Evolutionary conservation across 306 rosid genomes (phyloP).

Genomic region (Quercus mongolica): DNA sequence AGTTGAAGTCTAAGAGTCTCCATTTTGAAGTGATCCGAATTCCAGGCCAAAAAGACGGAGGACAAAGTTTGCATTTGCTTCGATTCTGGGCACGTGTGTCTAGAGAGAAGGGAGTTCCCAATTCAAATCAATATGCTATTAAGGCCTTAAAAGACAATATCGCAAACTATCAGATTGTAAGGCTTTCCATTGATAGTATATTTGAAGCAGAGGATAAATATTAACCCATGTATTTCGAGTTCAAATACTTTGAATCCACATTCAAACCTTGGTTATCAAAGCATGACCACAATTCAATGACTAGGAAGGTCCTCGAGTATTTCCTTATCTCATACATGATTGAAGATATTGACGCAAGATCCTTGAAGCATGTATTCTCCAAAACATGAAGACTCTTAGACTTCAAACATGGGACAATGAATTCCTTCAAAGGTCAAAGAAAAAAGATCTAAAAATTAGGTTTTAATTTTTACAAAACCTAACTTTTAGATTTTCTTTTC

Average conservation of each 20-base stretch:
- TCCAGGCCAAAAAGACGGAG: no score
- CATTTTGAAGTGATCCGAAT: no score
- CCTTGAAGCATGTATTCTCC: constrained; percentile 34
- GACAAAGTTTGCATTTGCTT: no score
- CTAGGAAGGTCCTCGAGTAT: constrained; percentile 88
- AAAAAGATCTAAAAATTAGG: no score
- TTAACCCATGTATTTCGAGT: neutral
- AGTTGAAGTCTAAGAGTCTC: no score
- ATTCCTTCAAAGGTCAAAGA: no score
- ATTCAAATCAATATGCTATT: neutral
- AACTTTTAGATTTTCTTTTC: no score
- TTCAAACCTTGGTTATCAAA: neutral
- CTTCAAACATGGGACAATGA: no score
- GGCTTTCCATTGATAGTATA: neutral
- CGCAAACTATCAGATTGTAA: neutral
- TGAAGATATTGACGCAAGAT: constrained; percentile 81
- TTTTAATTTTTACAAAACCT: no score
- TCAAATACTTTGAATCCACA: neutral
- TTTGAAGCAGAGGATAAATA: neutral
- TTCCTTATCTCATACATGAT: constrained; percentile 92
- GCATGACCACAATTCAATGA: constrained; percentile 8
- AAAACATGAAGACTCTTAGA: no score
- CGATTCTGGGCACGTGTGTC: neutral
- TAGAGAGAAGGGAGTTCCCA: neutral
- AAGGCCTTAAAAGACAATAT: neutral